Base-by-base conservation (phyloP, 495 filamentous ascomycete species). In the Penicillium alfredii region DNA sequence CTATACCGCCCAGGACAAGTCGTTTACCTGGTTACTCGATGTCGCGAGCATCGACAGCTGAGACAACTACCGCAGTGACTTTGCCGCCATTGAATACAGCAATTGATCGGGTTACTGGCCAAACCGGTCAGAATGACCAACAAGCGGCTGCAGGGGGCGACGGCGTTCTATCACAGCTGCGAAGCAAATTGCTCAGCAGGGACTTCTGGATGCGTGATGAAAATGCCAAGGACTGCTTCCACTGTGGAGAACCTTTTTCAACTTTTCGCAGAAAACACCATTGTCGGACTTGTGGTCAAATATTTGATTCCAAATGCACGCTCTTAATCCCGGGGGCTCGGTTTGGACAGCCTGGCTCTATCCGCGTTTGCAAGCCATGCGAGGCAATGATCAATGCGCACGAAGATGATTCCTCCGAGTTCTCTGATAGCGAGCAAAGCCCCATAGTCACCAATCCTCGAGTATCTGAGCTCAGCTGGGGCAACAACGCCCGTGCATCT, bases 181-280 rank as follows among this genome's bases (percentile, higher is more conserved):
- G 82, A 39, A 89, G 85, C 50, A 86, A 84, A 55, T 74, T 96
- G 20, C 66, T 97, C 9, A 94, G 82, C 48, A 90, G 84, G 56
- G 87, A 95, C 35, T 97, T 93, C 54, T 99, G 93, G 93, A 99
- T 99, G 93, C 84, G 85, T 29, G 93, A 99, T 62, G 93, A 97
- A 53, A 94, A 93, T 53, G 90, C 88, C 29, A 97, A 90, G 61
- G 90, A 96, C 47, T 99, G 93, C 55, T 99, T 97, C 53, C 73
- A 85, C 29, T 99, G 93, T 51, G 82, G 81, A 27, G 81, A 86
- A 44, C 73, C 85, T 12, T 97, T 99, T 49, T 83, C 87, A 2
- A 93, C 93, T 13, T 97, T 94, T 53, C 76, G 93, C 37, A 77
- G 93, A 38, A 97, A 97, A 53, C 93, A 99, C 61, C 93, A 99